Conservation (phyloP, 345 rosid species). For the Syzygium grande region DNA sequence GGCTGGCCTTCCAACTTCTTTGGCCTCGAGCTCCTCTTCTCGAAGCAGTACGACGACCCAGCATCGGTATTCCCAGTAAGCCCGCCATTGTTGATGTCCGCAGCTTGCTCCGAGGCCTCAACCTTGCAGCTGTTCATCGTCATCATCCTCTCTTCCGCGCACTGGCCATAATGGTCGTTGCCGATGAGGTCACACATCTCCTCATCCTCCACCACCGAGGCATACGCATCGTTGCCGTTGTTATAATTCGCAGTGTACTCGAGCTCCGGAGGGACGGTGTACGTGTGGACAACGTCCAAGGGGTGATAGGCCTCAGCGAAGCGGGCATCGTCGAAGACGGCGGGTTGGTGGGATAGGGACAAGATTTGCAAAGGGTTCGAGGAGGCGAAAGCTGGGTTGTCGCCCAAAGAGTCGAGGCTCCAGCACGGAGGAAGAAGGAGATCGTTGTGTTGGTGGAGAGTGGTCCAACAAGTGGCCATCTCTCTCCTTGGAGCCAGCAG, state of each 20-base stretch:
- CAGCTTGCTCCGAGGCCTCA: slow-evolving; percentile 4
- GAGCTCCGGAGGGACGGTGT: background rate
- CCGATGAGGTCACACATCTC: background rate
- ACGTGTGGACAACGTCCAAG: background rate
- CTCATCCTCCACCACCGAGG: slow-evolving; percentile 2
- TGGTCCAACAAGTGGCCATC: background rate
- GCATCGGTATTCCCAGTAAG: background rate
- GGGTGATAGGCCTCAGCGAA: slow-evolving; percentile 9
- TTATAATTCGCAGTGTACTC: background rate
- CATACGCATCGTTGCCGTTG: background rate
- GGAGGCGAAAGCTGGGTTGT: slow-evolving; percentile 22
- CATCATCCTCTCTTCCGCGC: slow-evolving; percentile 29
- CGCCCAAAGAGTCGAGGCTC: slow-evolving; percentile 43
- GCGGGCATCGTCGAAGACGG: slow-evolving; percentile 38
- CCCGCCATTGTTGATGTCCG: background rate
- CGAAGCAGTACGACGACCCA: slow-evolving; percentile 1
- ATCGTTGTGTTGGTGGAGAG: slow-evolving; percentile 15
- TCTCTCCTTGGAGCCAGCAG: slow-evolving; percentile 53
- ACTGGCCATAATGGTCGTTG: background rate
- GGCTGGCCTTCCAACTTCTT: slow-evolving; percentile 81
- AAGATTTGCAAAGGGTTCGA: slow-evolving; percentile 17
- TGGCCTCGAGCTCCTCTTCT: background rate
- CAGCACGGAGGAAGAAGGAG: slow-evolving; percentile 33
- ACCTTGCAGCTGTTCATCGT: background rate
- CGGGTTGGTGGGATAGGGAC: slow-evolving; percentile 10